phyloP scores from a whole-genome alignment of 2,329 filamentous ascomycete genomes.

The Paecilomyces fulvus region DNA sequence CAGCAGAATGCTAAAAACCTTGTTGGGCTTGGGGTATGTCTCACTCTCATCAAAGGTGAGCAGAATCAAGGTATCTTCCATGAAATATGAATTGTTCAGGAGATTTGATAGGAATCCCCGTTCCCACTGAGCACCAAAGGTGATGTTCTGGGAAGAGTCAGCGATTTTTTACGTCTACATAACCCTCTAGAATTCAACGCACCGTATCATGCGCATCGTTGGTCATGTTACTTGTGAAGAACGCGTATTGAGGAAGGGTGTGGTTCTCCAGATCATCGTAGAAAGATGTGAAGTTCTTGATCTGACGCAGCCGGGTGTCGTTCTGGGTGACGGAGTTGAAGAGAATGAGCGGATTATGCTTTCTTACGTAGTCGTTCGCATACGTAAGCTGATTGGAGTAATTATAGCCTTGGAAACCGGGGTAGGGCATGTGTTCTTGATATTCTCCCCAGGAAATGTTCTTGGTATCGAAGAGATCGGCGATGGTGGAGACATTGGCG shows the following conservation, averaged over 20 bases:
- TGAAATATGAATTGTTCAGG: conserved; percentile 60
- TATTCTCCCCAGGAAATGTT: conserved; percentile 63
- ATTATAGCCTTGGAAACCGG: conserved; percentile 58
- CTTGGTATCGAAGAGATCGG: conserved; percentile 59
- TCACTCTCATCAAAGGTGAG: conserved; percentile 75
- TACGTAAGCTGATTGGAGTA: conserved; percentile 59
- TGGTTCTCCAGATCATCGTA: conserved; percentile 55
- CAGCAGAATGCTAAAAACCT: conserved; percentile 61
- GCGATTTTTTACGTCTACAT: no score
- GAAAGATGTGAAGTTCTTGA: conserved; percentile 68
- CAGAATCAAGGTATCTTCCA: conserved; percentile 65
- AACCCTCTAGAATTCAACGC: no score
- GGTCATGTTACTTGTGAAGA: conserved; percentile 46
- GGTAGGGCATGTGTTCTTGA: conserved; percentile 69
- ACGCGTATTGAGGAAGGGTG: conserved; percentile 60
- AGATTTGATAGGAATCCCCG: conserved; percentile 62
- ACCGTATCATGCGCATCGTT: conserved; percentile 64
- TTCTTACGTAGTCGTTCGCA: conserved; percentile 70
- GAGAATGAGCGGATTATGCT: conserved; percentile 63
- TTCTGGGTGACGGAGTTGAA: conserved; percentile 57
- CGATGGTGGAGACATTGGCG: conserved; percentile 57
- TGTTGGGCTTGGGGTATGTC: conserved; percentile 59
- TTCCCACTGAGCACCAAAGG: conserved; percentile 60
- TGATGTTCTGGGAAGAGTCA: conserved; percentile 41
- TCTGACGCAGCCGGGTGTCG: conserved; percentile 53